Conservation (phyloP, 345 rosid species). For the Salix dunnii region DNA sequence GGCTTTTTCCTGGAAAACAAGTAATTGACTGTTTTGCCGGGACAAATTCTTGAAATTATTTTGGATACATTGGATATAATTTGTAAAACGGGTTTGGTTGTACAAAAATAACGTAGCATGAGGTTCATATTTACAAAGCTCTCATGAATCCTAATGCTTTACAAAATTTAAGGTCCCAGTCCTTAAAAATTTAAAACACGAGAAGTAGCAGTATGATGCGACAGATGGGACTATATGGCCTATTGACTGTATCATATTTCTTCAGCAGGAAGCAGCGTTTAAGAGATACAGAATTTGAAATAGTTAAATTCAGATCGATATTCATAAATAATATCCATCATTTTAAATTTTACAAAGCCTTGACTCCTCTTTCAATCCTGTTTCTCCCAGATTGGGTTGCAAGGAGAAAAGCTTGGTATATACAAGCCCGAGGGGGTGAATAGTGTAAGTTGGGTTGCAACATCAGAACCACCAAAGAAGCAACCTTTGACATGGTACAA, state of each 20-base stretch:
- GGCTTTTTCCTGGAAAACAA: too few relatives aligned
- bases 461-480: conserved; percentile 58
- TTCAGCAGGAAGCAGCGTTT: not conserved
- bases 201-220: not conserved
- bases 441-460: conserved; percentile 58
- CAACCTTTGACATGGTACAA: conserved; percentile 93
- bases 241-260: not conserved
- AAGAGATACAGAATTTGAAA: conserved; percentile 7
- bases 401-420: conserved; percentile 72
- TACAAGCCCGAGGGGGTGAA: conserved; percentile 48
- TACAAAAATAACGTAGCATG: not conserved
- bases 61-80: too few relatives aligned
- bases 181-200: not conserved
- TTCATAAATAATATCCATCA: not conserved
- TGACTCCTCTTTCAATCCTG: conserved; percentile 4
- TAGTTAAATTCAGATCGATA: not conserved
- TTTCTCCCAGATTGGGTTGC: conserved; percentile 58
- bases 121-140: not conserved
- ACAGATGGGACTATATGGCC: not conserved
- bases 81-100: too few relatives aligned
- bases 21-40: too few relatives aligned
- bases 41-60: too few relatives aligned
- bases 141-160: not conserved
- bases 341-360: conserved; percentile 4
- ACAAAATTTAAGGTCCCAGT: not conserved